Base-by-base conservation (phyloP, 2,329 filamentous ascomycete genomes). In the Pleoardoris graminearum region DNA sequence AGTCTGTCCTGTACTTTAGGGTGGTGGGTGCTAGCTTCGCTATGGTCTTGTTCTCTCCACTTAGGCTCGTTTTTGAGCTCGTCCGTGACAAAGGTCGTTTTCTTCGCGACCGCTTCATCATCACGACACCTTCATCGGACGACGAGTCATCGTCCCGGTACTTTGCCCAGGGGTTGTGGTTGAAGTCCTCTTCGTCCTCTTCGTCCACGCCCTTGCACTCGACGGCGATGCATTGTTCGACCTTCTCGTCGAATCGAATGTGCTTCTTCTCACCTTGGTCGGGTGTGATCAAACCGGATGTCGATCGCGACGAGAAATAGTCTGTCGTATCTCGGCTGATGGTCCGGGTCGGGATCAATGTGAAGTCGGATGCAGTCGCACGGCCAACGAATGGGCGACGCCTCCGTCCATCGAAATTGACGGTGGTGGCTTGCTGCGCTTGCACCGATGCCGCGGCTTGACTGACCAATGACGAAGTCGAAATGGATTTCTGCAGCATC, bases 221-320 rank as follows among this genome's bases (percentile, higher is more conserved):
- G 27, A 99, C 85, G 7, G 94, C 94, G 59, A 97, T 97, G 71
- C 92, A 97, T 71, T 97, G 93, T 70, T 92, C 87, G 2, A 99
- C 94, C 75, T 93, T 89, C 68, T 97, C 90, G 69, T 97, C 94
- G 73, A 99, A 99, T 67, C 96, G 90, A 60, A 99, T 97, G 70
- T 96, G 93, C 55, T 87, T 91, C 66, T 85, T 83, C 65, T 88
- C 87, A 7, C 83, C 74, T 6, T 70, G 66, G 43, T 77, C 84
- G 75, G 84, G 83, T 2, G 83, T 91, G 74, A 69, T 86, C 80
- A 73, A 79, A 63, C 88, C 89, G 0, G 91, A 96, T 0, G 89
- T 88, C 7, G 84, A 81, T 10, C 81, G 80, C 1, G 87, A 90
- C 30, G 85, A 84, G 5, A 85, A 81, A 45, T 87, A 81, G 59